A percentile compares a stretch with the other conserved stretches of the same genome.
These are phyloP conservation scores for Ascochyta pisi DNA, from an alignment of 2,329 filamentous ascomycete species.

Conservation along the genomic window DNA sequence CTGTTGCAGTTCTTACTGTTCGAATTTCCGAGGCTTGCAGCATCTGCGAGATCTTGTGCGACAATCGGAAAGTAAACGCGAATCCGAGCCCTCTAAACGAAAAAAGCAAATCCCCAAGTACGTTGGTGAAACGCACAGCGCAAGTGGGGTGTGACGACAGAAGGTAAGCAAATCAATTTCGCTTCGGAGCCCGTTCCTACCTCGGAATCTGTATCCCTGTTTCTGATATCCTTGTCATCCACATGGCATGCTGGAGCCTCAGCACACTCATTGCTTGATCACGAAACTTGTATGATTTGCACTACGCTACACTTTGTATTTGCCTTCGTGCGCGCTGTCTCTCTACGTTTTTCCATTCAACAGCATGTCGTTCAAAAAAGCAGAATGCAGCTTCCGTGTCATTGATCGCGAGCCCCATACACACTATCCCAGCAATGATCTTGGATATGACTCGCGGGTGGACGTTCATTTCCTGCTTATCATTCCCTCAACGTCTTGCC, in stretches of 20 bases:
- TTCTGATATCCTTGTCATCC: slow-evolving; percentile 38
- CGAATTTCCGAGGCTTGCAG: slow-evolving; percentile 1
- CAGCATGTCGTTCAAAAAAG: not conserved
- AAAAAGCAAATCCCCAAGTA: slow-evolving; percentile 7
- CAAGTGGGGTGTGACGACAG: slow-evolving; percentile 29
- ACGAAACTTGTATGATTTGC: not conserved
- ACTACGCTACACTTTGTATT: not conserved
- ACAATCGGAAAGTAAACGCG: slow-evolving; percentile 12
- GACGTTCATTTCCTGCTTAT: slow-evolving; percentile 26
- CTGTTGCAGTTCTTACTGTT: slow-evolving; percentile 2
- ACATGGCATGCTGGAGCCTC: slow-evolving; percentile 40
- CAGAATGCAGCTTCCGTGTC: not conserved
- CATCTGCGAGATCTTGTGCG: slow-evolving; percentile 15
- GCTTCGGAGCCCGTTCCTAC: slow-evolving; percentile 33
- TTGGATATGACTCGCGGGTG: not conserved
- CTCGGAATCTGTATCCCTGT: slow-evolving; percentile 7
- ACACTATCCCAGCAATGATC: not conserved
- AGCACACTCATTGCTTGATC: not conserved
- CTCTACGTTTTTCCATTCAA: not conserved
- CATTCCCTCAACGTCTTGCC: slow-evolving; percentile 29
- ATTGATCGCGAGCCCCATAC: not conserved
- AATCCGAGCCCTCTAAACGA: slow-evolving; percentile 1
- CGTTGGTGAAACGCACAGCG: slow-evolving; percentile 16
- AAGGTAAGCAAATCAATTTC: slow-evolving; percentile 46
- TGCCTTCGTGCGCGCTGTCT: not conserved